These are phyloP conservation scores for Globisporangium nagaii DNA, from an alignment of 352 stramenopile genomes.

Conservation along the genomic window DNA sequence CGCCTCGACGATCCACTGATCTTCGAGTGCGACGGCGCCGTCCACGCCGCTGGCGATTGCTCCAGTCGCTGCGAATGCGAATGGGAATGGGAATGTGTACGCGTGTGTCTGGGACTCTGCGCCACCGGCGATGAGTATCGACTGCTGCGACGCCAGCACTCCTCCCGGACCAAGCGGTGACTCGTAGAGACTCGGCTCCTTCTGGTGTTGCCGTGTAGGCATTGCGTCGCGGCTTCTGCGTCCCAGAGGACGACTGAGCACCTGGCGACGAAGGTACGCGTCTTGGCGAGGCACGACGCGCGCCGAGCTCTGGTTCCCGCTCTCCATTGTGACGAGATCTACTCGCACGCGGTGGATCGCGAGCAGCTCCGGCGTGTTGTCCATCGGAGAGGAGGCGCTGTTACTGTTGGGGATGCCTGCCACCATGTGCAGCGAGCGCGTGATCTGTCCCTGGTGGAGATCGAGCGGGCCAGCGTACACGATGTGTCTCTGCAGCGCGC, in stretches of 20 bases:
- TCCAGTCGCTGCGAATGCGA: conserved; percentile 3
- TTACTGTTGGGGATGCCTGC: conserved; percentile 2
- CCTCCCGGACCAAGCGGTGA: neutral
- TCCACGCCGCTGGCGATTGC: neutral
- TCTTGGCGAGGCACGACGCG: neutral
- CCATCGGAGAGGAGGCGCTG: neutral
- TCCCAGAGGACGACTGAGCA: conserved; percentile 1
- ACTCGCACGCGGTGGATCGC: conserved; percentile 8
- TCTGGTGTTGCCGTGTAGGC: neutral
- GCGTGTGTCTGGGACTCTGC: neutral
- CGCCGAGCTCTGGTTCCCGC: neutral
- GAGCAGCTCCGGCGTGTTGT: neutral
- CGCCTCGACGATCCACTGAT: conserved; percentile 4
- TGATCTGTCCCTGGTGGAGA: conserved; percentile 4
- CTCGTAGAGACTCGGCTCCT: neutral
- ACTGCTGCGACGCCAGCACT: neutral
- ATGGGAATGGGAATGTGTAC: conserved; percentile 1
- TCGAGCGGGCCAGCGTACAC: neutral
- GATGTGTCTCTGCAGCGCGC: conserved; percentile 16
- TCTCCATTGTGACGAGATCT: conserved; percentile 1
- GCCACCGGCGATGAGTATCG: conserved; percentile 5
- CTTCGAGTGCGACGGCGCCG: neutral
- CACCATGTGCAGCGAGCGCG: conserved; percentile 5
- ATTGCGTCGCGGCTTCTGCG: neutral
- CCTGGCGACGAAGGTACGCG: neutral